Evolutionary conservation across 768 basidiomycete species (phyloP).

Genomic region (Rhodosporidiobolus sp.): DNA sequence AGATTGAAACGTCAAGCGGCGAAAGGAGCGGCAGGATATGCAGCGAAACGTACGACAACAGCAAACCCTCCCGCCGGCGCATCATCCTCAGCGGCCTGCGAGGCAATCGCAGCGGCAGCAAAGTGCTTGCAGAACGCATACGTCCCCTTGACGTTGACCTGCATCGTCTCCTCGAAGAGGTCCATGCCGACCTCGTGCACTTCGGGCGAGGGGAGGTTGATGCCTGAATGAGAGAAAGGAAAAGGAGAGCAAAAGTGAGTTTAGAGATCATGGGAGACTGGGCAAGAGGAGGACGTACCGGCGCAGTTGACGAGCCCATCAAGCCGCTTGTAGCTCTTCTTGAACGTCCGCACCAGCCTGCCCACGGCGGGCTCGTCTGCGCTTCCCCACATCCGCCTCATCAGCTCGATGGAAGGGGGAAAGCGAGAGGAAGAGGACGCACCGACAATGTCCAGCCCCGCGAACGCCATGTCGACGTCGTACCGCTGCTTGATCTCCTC

Average conservation of each 20-base stretch:
- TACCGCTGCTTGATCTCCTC: constrained; percentile 5
- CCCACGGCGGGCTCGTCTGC: constrained; percentile 28
- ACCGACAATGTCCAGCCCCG: constrained; percentile 6
- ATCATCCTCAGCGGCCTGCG: not conserved
- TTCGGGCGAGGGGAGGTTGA: constrained; percentile 17
- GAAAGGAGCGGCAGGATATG: too few relatives aligned
- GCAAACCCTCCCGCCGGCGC: constrained; percentile 21
- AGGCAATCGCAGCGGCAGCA: not conserved
- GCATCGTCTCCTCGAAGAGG: constrained; percentile 9
- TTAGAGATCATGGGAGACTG: too few relatives aligned
- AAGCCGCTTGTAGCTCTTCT: constrained; percentile 27
- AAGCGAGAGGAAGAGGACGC: not conserved
- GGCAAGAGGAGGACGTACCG: not conserved
- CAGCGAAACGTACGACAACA: constrained; percentile 17
- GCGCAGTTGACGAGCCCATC: constrained; percentile 40
- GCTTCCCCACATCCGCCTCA: too few relatives aligned
- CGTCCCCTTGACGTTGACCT: constrained; percentile 26
- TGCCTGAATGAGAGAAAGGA: not conserved
- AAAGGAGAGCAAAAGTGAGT: too few relatives aligned
- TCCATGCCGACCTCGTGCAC: constrained; percentile 6
- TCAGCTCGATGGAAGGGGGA: not conserved
- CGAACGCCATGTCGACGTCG: constrained; percentile 9
- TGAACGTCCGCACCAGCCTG: constrained; percentile 34
- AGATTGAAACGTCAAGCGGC: not conserved
- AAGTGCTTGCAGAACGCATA: constrained; percentile 34